Base-by-base conservation (phyloP, 768 basidiomycete genomes). In the Mycena vitilis region DNA sequence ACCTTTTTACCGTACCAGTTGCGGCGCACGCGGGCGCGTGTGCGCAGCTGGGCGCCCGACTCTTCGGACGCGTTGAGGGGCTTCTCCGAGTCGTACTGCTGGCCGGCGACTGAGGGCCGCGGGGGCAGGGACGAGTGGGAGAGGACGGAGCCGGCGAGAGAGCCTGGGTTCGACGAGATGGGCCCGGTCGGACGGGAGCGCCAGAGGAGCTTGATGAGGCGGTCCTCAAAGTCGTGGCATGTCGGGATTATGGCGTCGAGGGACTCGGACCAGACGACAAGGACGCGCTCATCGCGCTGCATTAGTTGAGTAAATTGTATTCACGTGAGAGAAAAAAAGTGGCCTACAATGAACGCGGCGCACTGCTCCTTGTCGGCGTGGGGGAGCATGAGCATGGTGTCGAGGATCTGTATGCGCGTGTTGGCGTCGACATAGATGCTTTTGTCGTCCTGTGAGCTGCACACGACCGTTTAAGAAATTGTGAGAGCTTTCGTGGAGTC, bases 361-460 rank as follows among this genome's bases (percentile, higher is more conserved):
- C 89, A 92, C 72, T 95, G 94, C 67, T 95, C 93, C 80, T 92
- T 91, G 73, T 95, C 92, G 0, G 93, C 94, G 60, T 89, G 86
- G 7, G 92, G 91, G 45, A 96, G 88, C 75, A 87, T 83, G 65
- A 88, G 80, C 83, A 96, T 90, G 25, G 91, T 90, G 73, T 95
- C 92, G 55, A 95, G 76, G 68, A 96, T 87, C 77, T 95, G 94
- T 60, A 96, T 95, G 66, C 93, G 91, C 7, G 93, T 95, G 75
- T 95, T 89, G 60, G 86, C 80, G 78, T 95, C 94, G 74, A 96
- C 88, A 69, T 89, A 88, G 73, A 93, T 86, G 55, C 83, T 85
- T 40, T 78, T 81, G 12, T 86, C 88, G 51, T 91, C 87, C 5
- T 88, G 83, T 2, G 83, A 78, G 10, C 89, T 91, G 78, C 55